Evolutionary conservation across 495 filamentous ascomycete genomes (phyloP).

Genomic region (Amorphotheca resinae): DNA sequence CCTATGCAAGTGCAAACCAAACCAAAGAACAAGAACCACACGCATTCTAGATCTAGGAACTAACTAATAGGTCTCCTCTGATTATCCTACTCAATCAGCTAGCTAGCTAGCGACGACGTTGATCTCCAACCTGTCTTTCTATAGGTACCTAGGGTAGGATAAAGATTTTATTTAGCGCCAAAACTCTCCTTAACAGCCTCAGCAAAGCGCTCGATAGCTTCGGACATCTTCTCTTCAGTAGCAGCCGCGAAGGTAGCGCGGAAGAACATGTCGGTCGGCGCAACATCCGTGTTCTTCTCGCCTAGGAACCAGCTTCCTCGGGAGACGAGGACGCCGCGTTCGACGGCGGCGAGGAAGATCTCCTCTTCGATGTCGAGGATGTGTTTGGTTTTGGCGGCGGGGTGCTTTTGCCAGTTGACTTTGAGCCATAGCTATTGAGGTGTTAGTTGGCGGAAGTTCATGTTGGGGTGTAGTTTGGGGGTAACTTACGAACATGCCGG

Average conservation of each 20-base stretch:
- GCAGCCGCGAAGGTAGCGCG: conserved; percentile 82
- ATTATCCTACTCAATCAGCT: too few relatives aligned
- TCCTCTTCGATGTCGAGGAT: conserved; percentile 68
- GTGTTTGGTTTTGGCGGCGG: conserved; percentile 39
- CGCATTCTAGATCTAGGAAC: too few relatives aligned
- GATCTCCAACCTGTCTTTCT: too few relatives aligned
- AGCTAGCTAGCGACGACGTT: too few relatives aligned
- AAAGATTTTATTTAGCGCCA: conserved; percentile 12
- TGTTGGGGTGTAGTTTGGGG: not conserved
- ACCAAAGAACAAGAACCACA: too few relatives aligned
- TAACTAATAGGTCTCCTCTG: too few relatives aligned
- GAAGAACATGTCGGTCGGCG: conserved; percentile 56
- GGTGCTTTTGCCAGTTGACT: conserved; percentile 57
- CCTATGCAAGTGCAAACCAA: too few relatives aligned
- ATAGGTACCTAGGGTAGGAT: too few relatives aligned
- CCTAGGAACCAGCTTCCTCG: conserved; percentile 85
- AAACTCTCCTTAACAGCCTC: conserved; percentile 42
- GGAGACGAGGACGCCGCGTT: conserved; percentile 59
- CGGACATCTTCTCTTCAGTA: conserved; percentile 56
- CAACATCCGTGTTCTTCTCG: conserved; percentile 31
- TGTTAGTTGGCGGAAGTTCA: conserved; percentile 2
- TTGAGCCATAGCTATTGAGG: conserved; percentile 62
- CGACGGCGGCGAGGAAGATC: conserved; percentile 63
- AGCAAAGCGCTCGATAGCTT: conserved; percentile 69
- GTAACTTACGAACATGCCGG: conserved; percentile 90